phyloP scores from a whole-genome alignment of 1,139 yeast species.

The Magnusiomyces ingens region DNA sequence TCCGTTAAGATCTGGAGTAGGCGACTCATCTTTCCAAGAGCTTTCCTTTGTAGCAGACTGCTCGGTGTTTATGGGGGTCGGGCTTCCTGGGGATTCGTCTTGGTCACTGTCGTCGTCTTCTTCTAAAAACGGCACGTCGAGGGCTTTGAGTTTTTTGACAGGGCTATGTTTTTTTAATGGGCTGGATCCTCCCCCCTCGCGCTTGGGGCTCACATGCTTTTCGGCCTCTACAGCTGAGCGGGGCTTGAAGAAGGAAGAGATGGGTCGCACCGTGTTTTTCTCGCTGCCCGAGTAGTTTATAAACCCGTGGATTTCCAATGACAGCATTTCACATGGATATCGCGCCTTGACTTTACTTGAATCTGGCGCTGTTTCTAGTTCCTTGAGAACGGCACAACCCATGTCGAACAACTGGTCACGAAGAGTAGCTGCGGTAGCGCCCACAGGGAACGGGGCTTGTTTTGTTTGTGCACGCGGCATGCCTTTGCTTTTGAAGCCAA shows the following conservation, averaged over 20 bases:
- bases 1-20: not conserved
- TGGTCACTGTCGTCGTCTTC: not conserved
- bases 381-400: constrained; percentile 25
- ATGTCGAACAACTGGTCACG: constrained; percentile 23
- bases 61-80: not conserved
- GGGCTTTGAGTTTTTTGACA: not conserved
- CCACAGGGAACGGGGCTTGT: constrained; percentile 20
- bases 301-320: constrained; percentile 16
- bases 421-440: constrained; percentile 19
- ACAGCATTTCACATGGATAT: constrained; percentile 20
- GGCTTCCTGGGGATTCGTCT: not conserved
- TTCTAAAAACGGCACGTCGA: not conserved
- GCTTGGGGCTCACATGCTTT: not conserved
- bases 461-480: constrained; percentile 17
- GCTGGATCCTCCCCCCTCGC: not conserved
- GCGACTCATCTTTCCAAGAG: not conserved
- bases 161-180: not conserved
- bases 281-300: not conserved
- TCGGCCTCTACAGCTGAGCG: not conserved
- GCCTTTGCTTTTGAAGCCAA: constrained; percentile 20
- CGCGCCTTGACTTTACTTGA: not conserved
- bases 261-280: not conserved
- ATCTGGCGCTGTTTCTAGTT: constrained; percentile 20
- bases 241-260: constrained; percentile 9
- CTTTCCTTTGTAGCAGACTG: not conserved